phyloP scores from a whole-genome alignment of 306 rosid genomes.

The Ochetophila trinervis region DNA sequence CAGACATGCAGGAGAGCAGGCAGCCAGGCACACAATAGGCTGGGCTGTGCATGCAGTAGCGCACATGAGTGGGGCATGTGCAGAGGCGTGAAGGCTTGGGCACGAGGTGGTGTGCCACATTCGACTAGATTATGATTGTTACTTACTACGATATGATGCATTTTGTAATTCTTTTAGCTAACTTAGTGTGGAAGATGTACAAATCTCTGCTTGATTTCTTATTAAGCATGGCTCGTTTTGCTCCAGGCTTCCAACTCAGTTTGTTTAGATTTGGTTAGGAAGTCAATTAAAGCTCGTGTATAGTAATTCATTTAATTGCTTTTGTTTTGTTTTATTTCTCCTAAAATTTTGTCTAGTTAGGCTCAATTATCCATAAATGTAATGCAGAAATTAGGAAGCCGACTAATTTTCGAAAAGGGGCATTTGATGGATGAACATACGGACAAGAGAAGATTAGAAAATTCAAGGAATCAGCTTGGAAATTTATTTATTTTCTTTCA shows the following conservation, averaged over 20 bases:
- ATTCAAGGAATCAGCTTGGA: constrained; percentile 98
- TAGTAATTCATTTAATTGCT: not conserved
- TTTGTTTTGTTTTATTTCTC: constrained; percentile 4
- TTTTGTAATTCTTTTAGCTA: not conserved
- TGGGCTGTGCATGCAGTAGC: too few species aligned
- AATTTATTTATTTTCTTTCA: constrained; percentile 72
- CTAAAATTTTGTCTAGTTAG: constrained; percentile 13
- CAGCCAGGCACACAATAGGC: too few species aligned
- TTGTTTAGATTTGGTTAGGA: too few species aligned
- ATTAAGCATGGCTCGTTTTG: too few species aligned
- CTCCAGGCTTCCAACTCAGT: too few species aligned
- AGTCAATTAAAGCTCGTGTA: too few species aligned
- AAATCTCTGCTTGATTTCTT: too few species aligned
- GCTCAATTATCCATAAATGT: constrained; percentile 26
- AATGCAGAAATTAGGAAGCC: constrained; percentile 65
- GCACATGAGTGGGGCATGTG: too few species aligned
- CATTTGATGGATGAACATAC: constrained; percentile 43
- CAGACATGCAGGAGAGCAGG: too few species aligned
- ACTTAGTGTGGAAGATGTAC: not conserved
- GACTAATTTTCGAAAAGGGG: constrained; percentile 69
- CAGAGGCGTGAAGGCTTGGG: too few species aligned
- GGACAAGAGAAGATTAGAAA: constrained; percentile 57
- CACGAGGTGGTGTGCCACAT: too few species aligned
- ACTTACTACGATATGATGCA: not conserved
- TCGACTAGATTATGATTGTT: not conserved